Conservation (phyloP, 2,329 filamentous ascomycete species). For the Cytospora chrysosperma region DNA sequence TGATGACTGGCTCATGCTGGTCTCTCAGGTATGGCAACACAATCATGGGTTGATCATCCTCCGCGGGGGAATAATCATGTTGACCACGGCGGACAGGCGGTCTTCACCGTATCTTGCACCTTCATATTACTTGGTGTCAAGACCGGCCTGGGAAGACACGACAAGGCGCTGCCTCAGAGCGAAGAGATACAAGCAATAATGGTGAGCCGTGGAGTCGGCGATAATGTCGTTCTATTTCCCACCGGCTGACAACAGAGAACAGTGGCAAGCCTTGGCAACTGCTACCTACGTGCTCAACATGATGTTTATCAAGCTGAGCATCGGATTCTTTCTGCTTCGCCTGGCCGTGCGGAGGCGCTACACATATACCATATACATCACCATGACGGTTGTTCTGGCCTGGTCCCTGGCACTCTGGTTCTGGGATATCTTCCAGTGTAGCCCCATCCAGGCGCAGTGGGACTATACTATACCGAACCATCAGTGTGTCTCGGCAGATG, state of each 20-base stretch:
- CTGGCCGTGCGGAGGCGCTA: conserved; percentile 47
- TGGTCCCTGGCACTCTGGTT: conserved; percentile 50
- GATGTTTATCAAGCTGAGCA: conserved; percentile 58
- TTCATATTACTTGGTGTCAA: conserved; percentile 45
- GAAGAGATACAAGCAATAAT: conserved; percentile 47
- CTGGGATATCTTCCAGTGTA: conserved; percentile 54
- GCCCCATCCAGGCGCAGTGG: conserved; percentile 51
- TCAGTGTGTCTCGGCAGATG: conserved; percentile 43
- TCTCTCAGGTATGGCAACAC: conserved; percentile 42
- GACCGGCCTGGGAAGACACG: conserved; percentile 47
- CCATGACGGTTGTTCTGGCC: conserved; percentile 45
- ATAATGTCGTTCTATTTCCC: conserved; percentile 2
- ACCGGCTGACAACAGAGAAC: not conserved
- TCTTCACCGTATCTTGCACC: conserved; percentile 48
- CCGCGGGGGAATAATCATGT: not conserved
- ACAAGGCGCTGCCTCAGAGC: conserved; percentile 41
- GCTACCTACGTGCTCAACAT: conserved; percentile 52
- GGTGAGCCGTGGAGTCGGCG: conserved; percentile 32
- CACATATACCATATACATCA: conserved; percentile 46
- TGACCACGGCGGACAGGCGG: conserved; percentile 33
- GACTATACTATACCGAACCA: conserved; percentile 46
- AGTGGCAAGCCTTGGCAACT: conserved; percentile 53
- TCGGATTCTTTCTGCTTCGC: conserved; percentile 51
- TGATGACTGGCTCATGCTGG: conserved; percentile 56
- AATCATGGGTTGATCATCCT: not conserved